A percentile compares a stretch with the other conserved stretches of the same genome.
These are phyloP conservation scores for Serendipita vermifera DNA, from an alignment of 768 basidiomycete genomes.

Conservation along the genomic window DNA sequence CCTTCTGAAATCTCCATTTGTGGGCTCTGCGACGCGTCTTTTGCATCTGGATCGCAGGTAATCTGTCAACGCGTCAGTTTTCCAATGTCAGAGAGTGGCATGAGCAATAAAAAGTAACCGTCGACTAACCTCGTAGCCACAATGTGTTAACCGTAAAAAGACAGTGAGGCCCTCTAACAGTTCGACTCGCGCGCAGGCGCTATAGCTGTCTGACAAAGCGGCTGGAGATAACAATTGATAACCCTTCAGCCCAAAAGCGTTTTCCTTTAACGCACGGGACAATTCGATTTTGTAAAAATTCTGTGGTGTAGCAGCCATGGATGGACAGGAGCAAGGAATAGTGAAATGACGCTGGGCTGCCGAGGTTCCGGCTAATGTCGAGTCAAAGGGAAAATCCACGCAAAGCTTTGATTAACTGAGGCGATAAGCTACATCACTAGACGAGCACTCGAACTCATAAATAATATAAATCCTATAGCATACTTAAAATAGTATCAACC, in stretches of 20 bases:
- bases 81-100: not conserved
- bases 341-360: too few relatives aligned
- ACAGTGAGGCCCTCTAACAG: not conserved
- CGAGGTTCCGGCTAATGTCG: too few relatives aligned
- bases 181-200: not conserved
- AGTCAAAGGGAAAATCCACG: too few relatives aligned
- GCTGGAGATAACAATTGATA: not conserved
- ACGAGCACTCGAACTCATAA: too few relatives aligned
- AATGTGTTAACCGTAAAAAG: not conserved
- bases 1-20: not conserved
- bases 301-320: not conserved
- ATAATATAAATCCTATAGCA: too few relatives aligned
- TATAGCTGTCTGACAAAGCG: not conserved
- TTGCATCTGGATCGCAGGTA: not conserved
- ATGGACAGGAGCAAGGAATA: too few relatives aligned
- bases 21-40: not conserved
- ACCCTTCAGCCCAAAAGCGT: not conserved
- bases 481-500: too few relatives aligned
- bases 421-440: too few relatives aligned
- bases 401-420: too few relatives aligned
- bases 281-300: not conserved
- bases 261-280: not conserved
- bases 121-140: not conserved
- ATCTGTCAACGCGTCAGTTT: not conserved
- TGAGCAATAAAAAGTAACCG: not conserved